Percentiles rank a stretch among this genome's conserved stretches.
phyloP scores from a whole-genome alignment of 2,329 filamentous ascomycete species.

The Xylaria sp. region DNA sequence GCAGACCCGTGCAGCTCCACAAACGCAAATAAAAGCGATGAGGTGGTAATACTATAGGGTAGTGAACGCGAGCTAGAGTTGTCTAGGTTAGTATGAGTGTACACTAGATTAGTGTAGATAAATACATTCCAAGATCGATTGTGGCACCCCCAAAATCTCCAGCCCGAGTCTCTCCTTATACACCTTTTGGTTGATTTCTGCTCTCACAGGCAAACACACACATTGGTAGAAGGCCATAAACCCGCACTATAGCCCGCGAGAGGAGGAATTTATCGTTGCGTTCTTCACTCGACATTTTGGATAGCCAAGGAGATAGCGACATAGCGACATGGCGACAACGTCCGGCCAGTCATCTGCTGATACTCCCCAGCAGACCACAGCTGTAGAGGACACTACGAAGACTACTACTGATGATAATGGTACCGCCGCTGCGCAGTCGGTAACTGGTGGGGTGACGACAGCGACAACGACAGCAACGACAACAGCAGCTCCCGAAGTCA shows the following conservation, averaged over 20 bases:
- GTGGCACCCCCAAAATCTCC: conserved; percentile 9
- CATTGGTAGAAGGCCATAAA: not conserved
- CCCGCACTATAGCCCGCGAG: not conserved
- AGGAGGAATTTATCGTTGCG: not conserved
- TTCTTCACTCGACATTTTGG: not conserved
- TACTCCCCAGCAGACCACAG: conserved; percentile 23
- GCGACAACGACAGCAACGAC: conserved; percentile 8
- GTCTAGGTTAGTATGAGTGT: conserved; percentile 2
- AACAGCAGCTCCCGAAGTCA: conserved; percentile 11
- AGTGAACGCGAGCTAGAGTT: not conserved
- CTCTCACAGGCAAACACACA: not conserved
- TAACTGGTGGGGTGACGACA: conserved; percentile 1
- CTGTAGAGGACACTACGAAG: conserved; percentile 19
- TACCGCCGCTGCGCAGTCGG: conserved; percentile 16
- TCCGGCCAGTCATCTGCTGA: conserved; percentile 27
- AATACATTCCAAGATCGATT: conserved; percentile 17
- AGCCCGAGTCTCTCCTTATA: conserved; percentile 9
- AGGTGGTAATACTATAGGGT: not conserved
- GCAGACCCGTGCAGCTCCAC: conserved; percentile 32
- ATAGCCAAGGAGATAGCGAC: not conserved
- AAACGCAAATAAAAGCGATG: conserved; percentile 8
- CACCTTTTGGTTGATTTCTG: conserved; percentile 17
- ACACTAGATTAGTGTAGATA: conserved; percentile 9
- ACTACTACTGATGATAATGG: conserved; percentile 17
- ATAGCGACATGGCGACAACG: conserved; percentile 26